phyloP scores from a whole-genome alignment of 306 rosid genomes.

The Gastrolobium villosum region DNA sequence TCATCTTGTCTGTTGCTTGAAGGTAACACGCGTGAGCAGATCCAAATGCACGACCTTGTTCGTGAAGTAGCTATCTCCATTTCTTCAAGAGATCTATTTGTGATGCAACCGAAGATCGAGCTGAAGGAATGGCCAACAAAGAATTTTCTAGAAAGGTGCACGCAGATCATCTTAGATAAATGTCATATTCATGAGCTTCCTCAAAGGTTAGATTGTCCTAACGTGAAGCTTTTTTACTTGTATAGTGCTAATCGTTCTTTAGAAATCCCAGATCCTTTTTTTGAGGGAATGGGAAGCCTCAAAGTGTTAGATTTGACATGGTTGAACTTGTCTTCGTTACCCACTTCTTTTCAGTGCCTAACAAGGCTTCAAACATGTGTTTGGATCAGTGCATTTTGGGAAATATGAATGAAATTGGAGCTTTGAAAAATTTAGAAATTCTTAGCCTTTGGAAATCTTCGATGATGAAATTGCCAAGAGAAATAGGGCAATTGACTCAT shows the following conservation, averaged over 20 bases:
- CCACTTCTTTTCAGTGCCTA: not conserved
- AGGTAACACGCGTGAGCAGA: fast-evolving
- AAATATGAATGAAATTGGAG: not conserved
- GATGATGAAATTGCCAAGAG: not conserved
- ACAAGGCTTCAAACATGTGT: not conserved
- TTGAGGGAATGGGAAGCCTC: not conserved
- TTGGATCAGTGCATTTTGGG: not conserved
- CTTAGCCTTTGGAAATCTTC: not conserved
- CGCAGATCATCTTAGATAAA: not conserved
- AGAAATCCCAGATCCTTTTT: not conserved
- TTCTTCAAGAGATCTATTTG: not conserved
- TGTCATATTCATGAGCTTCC: not conserved
- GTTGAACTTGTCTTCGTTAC: not conserved
- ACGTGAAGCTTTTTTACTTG: not conserved
- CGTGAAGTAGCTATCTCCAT: constrained; percentile 11
- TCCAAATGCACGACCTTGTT: constrained; percentile 39
- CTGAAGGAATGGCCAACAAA: too few species aligned
- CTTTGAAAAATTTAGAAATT: constrained; percentile 20
- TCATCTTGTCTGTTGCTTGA: constrained; percentile 26
- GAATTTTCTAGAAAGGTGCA: not conserved
- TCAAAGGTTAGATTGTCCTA: not conserved
- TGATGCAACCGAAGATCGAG: too few species aligned
- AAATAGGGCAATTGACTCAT: constrained; percentile 21
- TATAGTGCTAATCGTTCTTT: fast-evolving
- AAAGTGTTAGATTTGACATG: not conserved